Conservation (phyloP, 2,329 filamentous ascomycete genomes). For the Metarhizium album region DNA sequence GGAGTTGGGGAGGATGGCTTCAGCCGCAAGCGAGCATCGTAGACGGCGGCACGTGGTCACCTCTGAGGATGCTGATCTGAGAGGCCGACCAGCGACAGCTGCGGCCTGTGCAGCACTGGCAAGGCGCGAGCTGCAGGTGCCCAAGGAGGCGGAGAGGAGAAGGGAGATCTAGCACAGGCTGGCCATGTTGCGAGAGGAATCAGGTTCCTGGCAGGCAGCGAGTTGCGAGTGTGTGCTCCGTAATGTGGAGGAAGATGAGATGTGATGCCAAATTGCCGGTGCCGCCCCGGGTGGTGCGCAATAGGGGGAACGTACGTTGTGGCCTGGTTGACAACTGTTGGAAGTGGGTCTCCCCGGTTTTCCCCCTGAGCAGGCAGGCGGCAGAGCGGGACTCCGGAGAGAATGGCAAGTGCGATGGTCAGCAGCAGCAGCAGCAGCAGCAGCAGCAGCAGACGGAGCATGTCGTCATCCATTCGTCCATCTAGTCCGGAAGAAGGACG, state of each 20-base stretch:
- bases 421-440: neutral
- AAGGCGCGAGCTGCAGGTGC: neutral
- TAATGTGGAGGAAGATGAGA: neutral
- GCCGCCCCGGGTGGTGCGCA: too few species aligned
- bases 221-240: neutral
- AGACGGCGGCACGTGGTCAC: neutral
- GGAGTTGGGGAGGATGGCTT: neutral
- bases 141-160: neutral
- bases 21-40: neutral
- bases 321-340: too few species aligned
- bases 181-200: neutral
- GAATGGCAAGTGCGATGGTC: neutral
- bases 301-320: too few species aligned
- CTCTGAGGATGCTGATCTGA: neutral
- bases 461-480: too few species aligned
- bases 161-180: neutral
- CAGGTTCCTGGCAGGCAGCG: neutral
- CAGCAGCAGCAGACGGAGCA: neutral
- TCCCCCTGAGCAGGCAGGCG: too few species aligned
- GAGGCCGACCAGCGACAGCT: neutral
- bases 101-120: neutral
- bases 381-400: neutral
- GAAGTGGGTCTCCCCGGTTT: too few species aligned
- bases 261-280: neutral
- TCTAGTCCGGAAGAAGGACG: too few species aligned